A percentile compares a stretch with the other conserved stretches of the same genome.
Conservation (phyloP, 192 early-diverging fungal species). For the Coemansia sp. region DNA sequence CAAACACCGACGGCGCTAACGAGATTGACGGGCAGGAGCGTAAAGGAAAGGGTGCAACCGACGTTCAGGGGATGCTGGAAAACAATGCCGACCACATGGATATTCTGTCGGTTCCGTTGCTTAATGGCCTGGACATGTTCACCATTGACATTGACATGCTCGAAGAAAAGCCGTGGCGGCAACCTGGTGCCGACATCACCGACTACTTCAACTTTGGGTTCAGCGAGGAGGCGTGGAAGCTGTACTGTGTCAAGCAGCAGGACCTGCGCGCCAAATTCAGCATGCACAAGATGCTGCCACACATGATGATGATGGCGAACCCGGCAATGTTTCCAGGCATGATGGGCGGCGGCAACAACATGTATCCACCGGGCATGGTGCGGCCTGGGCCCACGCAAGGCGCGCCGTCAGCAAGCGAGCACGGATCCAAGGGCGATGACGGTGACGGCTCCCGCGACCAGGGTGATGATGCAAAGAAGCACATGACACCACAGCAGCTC, state of each 20-base stretch:
- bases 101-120: slow-evolving; percentile 43
- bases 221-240: slow-evolving; percentile 91
- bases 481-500: slow-evolving; percentile 26
- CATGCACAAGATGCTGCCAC: slow-evolving; percentile 57
- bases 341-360: no score
- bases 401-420: background rate
- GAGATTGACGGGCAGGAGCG: background rate
- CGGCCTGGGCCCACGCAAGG: slow-evolving; percentile 15
- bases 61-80: slow-evolving; percentile 26
- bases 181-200: slow-evolving; percentile 87
- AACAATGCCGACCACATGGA: slow-evolving; percentile 35
- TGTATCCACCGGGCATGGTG: slow-evolving; percentile 33
- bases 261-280: slow-evolving; percentile 68
- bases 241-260: slow-evolving; percentile 92
- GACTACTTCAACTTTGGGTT: slow-evolving; percentile 99
- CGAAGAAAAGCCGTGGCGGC: slow-evolving; percentile 97
- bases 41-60: slow-evolving; percentile 4
- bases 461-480: slow-evolving; percentile 9
- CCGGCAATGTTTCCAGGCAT: slow-evolving; percentile 36
- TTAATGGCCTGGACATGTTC: slow-evolving; percentile 74
- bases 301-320: slow-evolving; percentile 41
- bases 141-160: slow-evolving; percentile 88
- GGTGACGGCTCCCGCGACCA: slow-evolving; percentile 11
- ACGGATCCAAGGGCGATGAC: slow-evolving; percentile 1
- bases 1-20: background rate